Evolutionary conservation across 805 yeast species (phyloP), one percentile per base, ranked within the genome.

Genomic region (Ogataea paraovalis): DNA sequence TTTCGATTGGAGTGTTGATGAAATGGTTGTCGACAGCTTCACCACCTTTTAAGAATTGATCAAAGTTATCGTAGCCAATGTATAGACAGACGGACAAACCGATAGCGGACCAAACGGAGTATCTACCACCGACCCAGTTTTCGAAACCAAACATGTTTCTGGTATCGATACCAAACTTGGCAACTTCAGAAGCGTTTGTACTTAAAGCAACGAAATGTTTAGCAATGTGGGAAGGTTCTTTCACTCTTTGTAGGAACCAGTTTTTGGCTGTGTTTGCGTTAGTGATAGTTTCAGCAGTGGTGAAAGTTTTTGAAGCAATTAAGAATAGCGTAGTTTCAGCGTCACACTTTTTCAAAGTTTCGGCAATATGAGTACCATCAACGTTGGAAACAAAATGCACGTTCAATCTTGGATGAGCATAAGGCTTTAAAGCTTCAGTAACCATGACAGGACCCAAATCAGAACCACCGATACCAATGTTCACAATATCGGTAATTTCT

Each of bases 391-490:
- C 99, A 71, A 91, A 94, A 74, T 92, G 96, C 44, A 82, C 96
- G 54, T 75, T 71, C 60, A 94, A 75, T 55, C 83, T 78, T 50
- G 82, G 84, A 59, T 86, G 79, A 51, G 85, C 72, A 71, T 92
- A 94, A 58, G 87, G 85, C 77, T 92, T 94, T 67, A 94, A 79
- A 38, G 99, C 97, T 75, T 94, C 98, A 53, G 97, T 89, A 61
- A 94, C 98, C 99, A 94, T 94, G 46, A 94, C 98, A 41, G 99
- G 99, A 62, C 99, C 99, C 61, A 94, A 79, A 71, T 94, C 99
- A 25, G 97, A 90, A 60, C 99, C 99, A 67, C 99, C 99, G 66
- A 94, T 94, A 71, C 99, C 99, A 62, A 94, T 88, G 79, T 94
- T 94, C 64, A 94, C 98, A 48, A 94, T 83, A 64, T 89, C 96